These are phyloP conservation scores for Acacia crassicarpa DNA, from an alignment of 306 rosid genomes.

Conservation along the genomic window DNA sequence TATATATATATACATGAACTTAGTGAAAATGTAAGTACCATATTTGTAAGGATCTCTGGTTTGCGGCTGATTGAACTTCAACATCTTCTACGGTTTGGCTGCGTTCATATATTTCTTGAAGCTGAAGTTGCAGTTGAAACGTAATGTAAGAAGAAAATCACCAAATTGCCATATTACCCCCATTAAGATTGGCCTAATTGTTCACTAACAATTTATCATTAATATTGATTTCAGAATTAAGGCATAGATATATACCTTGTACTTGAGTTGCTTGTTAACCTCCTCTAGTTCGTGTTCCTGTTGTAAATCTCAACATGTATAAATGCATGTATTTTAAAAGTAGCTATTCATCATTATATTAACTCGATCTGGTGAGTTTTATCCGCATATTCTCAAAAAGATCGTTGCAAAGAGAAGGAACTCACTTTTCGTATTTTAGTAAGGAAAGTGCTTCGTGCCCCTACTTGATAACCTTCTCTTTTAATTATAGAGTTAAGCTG, in stretches of 20 bases:
- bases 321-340: too few species aligned
- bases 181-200: background rate
- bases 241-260: constrained; percentile 52
- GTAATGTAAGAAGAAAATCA: background rate
- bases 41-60: background rate
- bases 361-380: background rate
- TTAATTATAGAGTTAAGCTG: background rate
- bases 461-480: background rate
- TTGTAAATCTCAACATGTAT: background rate
- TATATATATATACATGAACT: too few species aligned
- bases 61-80: background rate
- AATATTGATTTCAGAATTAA: background rate
- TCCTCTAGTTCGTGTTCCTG: constrained; percentile 59
- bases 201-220: too few species aligned
- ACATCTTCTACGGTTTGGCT: background rate
- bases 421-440: background rate
- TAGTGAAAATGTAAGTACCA: background rate
- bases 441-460: background rate
- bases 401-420: background rate
- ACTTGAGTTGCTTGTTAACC: constrained; percentile 49
- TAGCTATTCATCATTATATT: too few species aligned
- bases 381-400: background rate
- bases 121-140: background rate
- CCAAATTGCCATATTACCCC: background rate
- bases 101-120: constrained; percentile 5